phyloP scores from a whole-genome alignment of 2,329 filamentous ascomycete species.

The Aschersonia sp. region DNA sequence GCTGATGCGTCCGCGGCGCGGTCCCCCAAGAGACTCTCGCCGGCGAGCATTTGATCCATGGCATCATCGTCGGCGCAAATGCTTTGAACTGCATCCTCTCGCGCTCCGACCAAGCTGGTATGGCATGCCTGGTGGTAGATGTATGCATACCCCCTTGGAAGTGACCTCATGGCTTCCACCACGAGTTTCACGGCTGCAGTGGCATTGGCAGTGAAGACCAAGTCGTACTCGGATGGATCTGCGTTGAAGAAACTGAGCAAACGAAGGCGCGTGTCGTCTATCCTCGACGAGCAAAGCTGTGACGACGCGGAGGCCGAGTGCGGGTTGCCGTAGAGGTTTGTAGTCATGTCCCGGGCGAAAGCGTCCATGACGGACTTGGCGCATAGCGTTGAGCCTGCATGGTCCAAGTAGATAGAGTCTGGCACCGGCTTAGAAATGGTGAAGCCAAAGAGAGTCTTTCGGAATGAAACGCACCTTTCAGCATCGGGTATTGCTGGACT shows the following conservation, averaged over 20 bases:
- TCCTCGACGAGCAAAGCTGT: constrained; percentile 56
- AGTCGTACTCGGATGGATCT: constrained; percentile 66
- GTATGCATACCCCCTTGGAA: constrained; percentile 61
- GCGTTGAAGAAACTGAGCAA: constrained; percentile 69
- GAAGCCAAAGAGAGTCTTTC: background rate
- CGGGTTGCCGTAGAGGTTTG: constrained; percentile 76
- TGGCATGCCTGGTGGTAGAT: constrained; percentile 75
- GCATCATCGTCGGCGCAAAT: constrained; percentile 52
- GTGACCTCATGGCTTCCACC: constrained; percentile 58
- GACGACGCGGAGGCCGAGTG: constrained; percentile 78
- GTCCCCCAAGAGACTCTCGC: constrained; percentile 14
- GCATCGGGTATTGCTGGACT: constrained; percentile 52
- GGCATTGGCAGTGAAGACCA: constrained; percentile 86
- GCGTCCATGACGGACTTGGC: constrained; percentile 67
- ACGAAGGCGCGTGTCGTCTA: constrained; percentile 62
- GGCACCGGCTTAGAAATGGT: background rate
- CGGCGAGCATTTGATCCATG: constrained; percentile 50
- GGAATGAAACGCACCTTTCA: constrained; percentile 35
- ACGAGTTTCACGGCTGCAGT: constrained; percentile 85
- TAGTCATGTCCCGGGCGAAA: constrained; percentile 67
- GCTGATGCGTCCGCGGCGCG: constrained; percentile 9
- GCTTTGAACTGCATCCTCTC: constrained; percentile 53
- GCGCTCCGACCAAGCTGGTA: constrained; percentile 71
- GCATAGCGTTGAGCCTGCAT: constrained; percentile 84
- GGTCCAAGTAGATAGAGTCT: constrained; percentile 77